phyloP scores from a whole-genome alignment of 1,139 yeast species.

The Arxiozyma bovina region DNA sequence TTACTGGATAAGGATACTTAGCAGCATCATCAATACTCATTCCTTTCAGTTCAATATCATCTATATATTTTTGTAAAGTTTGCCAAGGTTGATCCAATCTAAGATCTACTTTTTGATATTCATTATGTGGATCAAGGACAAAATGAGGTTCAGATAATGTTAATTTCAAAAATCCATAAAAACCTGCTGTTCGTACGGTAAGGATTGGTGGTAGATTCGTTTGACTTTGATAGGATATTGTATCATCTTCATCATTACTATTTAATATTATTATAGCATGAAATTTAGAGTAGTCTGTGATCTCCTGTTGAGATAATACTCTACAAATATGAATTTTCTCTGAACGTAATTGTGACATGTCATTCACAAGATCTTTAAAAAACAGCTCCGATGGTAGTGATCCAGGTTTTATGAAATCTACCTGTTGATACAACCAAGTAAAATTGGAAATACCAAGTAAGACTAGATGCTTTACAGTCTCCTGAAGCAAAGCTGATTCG shows the following conservation, averaged over 20 bases:
- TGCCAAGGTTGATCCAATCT: conserved; percentile 71
- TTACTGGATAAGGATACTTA: conserved; percentile 39
- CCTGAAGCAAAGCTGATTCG: conserved; percentile 49
- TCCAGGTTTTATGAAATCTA: not conserved
- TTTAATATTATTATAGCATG: not conserved
- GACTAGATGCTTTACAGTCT: conserved; percentile 66
- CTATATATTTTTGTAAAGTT: conserved; percentile 48
- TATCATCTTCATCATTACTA: not conserved
- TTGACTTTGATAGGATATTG: not conserved
- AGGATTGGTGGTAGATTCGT: conserved; percentile 13
- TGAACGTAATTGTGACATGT: conserved; percentile 4
- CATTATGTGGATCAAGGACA: conserved; percentile 69
- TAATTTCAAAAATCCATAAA: conserved; percentile 57
- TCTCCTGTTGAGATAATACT: not conserved
- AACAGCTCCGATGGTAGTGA: not conserved
- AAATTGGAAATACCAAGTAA: conserved; percentile 71
- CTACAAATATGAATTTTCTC: not conserved
- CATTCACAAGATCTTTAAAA: conserved; percentile 3
- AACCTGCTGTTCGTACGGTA: conserved; percentile 35
- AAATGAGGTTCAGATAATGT: conserved; percentile 46
- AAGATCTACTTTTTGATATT: conserved; percentile 54
- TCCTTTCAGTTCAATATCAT: conserved; percentile 40
- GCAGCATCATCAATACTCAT: conserved; percentile 41
- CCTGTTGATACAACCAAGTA: conserved; percentile 42
- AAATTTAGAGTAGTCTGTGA: not conserved